Base-by-base conservation (phyloP, 75 land plant species). In the Ceratopteris richardii region DNA sequence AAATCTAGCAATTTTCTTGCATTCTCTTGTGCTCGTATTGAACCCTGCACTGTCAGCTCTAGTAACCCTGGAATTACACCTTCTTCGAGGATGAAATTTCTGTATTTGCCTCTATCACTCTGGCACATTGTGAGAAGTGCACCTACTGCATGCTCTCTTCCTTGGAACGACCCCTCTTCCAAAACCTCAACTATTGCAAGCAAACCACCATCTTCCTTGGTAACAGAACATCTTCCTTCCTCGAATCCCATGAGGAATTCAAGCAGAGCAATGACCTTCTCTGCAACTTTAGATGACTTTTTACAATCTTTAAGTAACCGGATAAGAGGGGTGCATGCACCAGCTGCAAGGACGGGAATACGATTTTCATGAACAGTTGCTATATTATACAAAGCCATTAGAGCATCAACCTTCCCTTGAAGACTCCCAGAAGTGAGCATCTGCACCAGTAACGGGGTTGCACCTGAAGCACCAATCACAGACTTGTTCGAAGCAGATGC, bases 51-150 rank as follows among this genome's bases (percentile, higher is more conserved):
- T 0, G 84, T 80, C 25, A 84, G 75, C 60, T 69, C 58, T 33
- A 84, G 67, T 37, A 84, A 80, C 0, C 87, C 84, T 20, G 87
- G 87, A 61, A 84, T 80, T 19, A 71, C 81, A 2, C 87, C 87
- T 68, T 84, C 87, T 36, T 77, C 61, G 13, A 84, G 81, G n/a
- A 84, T 80, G 23, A 64, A 74, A 31, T 80, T 63, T 55, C 80
- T 64, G 58, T 76, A 83, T 44, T 71, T 83, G 16, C 37, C 25
- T 50, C 82, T 24, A 65, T 70, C 55, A 43, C 80, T 84, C 63
- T 58, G 58, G 54, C 80, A 80, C 62, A 84, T 44, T 0, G 72
- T 37, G 18, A 84, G 78, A 20, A 84, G 48, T 7, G 62, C 65
- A 31, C 79, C 79, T 13, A 75, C 81, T 21, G 88, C 81, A 60